These are phyloP conservation scores for Colletotrichum endophyticum DNA, from an alignment of 2,329 filamentous ascomycete genomes.

Conservation along the genomic window DNA sequence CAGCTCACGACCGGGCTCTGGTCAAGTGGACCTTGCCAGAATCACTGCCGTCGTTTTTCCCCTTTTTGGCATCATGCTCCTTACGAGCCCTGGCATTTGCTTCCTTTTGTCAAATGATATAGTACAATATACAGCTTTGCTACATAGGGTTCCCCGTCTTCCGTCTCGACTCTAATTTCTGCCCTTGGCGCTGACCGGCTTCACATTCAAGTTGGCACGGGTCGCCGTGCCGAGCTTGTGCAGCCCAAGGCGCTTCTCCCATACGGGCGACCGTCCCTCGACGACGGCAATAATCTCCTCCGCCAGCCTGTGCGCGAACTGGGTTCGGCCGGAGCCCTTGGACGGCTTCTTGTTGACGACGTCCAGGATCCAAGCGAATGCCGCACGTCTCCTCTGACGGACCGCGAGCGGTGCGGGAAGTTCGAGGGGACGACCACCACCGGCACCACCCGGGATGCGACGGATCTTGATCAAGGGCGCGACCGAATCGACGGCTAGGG, in stretches of 20 bases:
- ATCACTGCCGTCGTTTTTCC: neutral
- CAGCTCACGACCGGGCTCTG: neutral
- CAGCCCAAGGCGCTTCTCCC: constrained; percentile 78
- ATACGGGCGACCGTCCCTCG: constrained; percentile 82
- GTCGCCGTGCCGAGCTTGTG: constrained; percentile 84
- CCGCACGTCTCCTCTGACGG: constrained; percentile 77
- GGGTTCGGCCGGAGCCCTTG: constrained; percentile 71
- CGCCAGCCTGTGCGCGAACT: constrained; percentile 79
- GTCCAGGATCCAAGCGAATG: constrained; percentile 89
- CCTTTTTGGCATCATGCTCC: neutral
- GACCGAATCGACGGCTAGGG: constrained; percentile 89
- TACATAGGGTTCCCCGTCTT: neutral
- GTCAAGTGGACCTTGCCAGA: neutral
- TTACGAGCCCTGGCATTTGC: constrained; percentile 1
- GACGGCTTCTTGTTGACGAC: constrained; percentile 80
- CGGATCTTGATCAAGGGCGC: constrained; percentile 86
- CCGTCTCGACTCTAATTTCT: neutral
- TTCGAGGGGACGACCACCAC: constrained; percentile 84
- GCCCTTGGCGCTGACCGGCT: constrained; percentile 33
- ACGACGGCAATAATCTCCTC: constrained; percentile 88
- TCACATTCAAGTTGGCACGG: constrained; percentile 71
- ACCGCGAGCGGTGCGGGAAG: constrained; percentile 78
- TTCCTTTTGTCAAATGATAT: neutral
- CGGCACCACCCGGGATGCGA: constrained; percentile 76
- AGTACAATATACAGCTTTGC: constrained; percentile 22